A percentile compares a stretch with the other conserved stretches of the same genome.
Evolutionary conservation across 2,329 filamentous ascomycete species (phyloP).

Genomic region (Sporothrix luriei): DNA sequence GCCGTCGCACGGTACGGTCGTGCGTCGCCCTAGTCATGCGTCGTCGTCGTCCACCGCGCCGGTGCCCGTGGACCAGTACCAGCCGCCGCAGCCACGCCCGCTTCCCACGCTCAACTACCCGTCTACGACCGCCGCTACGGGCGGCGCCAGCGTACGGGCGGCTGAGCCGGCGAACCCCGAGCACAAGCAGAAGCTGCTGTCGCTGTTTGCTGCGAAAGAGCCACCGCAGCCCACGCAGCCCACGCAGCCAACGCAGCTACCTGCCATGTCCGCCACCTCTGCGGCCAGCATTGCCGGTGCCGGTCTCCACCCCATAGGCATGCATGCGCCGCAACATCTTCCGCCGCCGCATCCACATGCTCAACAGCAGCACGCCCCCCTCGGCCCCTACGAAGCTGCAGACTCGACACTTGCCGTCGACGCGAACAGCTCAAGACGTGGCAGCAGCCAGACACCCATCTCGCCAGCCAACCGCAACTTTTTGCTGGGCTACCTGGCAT

Average conservation of each 20-base stretch:
- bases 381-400: constrained; percentile 28
- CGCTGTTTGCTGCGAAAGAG: constrained; percentile 58
- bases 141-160: constrained; percentile 37
- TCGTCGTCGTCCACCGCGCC: constrained; percentile 26
- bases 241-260: background rate
- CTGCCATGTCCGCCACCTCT: background rate
- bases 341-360: background rate
- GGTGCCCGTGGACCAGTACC: background rate
- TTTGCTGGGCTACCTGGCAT: constrained; percentile 72
- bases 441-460: constrained; percentile 58
- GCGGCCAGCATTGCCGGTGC: background rate
- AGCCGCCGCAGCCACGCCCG: constrained; percentile 4
- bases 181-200: constrained; percentile 56
- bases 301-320: background rate
- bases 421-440: constrained; percentile 44
- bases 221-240: background rate
- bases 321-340: constrained; percentile 11
- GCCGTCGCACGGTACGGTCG: background rate
- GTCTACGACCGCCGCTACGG: background rate
- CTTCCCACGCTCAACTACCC: background rate
- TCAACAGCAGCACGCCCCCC: background rate
- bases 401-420: constrained; percentile 31
- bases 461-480: constrained; percentile 75
- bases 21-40: constrained; percentile 30
- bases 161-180: constrained; percentile 42